phyloP scores from a whole-genome alignment of 495 filamentous ascomycete species.

The Ramalina intermedia region DNA sequence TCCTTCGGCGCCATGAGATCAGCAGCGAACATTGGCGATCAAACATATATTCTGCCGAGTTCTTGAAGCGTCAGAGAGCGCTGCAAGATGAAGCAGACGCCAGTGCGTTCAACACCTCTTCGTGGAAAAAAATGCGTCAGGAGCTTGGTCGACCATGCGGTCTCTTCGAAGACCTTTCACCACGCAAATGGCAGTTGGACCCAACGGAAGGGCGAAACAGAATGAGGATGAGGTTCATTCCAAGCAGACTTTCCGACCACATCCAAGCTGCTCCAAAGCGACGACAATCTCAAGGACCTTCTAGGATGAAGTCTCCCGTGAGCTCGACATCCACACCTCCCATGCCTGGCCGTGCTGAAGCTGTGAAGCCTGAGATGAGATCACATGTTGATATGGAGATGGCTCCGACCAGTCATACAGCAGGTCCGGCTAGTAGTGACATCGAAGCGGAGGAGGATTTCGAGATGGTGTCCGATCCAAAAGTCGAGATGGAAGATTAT shows the following conservation, averaged over 20 bases:
- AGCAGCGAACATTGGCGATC: conserved; percentile 81
- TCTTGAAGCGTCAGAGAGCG: conserved; percentile 74
- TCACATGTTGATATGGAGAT: background rate
- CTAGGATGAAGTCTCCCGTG: conserved; percentile 5
- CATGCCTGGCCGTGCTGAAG: background rate
- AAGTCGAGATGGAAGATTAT: conserved; percentile 69
- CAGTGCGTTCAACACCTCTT: conserved; percentile 53
- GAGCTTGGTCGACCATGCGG: conserved; percentile 65
- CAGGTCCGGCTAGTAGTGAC: conserved; percentile 2
- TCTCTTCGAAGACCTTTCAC: conserved; percentile 50
- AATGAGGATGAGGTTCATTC: conserved; percentile 76
- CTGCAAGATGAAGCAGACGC: conserved; percentile 89
- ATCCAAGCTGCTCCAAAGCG: conserved; percentile 79
- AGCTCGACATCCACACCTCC: conserved; percentile 1
- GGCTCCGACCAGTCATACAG: background rate
- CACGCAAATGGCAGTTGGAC: conserved; percentile 73
- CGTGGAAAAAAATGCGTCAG: conserved; percentile 57
- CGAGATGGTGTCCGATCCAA: conserved; percentile 81
- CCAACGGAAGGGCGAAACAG: conserved; percentile 90
- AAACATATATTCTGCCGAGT: conserved; percentile 84
- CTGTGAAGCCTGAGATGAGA: conserved; percentile 1
- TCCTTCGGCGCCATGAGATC: conserved; percentile 63
- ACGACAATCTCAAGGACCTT: conserved; percentile 38
- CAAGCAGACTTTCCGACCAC: conserved; percentile 50
- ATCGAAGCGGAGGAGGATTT: conserved; percentile 66